phyloP scores from a whole-genome alignment of 2,329 filamentous ascomycete genomes.

The Microsporum audouinii region DNA sequence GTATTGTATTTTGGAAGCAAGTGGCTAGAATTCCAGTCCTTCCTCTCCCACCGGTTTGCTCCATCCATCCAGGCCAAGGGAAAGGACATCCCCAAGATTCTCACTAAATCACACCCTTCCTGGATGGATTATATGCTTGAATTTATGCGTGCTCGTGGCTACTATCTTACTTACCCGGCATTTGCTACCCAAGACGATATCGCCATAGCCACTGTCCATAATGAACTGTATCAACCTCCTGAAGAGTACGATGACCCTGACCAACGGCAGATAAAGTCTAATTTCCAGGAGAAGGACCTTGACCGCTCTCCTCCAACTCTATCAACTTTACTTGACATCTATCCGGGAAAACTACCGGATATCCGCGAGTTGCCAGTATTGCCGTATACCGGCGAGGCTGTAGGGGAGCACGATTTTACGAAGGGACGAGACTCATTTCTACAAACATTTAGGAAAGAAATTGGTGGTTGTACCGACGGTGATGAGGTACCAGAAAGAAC shows the following conservation, averaged over 20 bases:
- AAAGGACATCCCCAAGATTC: slow-evolving; percentile 36
- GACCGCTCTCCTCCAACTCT: slow-evolving; percentile 29
- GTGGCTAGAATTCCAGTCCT: slow-evolving; percentile 77
- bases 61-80: slow-evolving; percentile 13
- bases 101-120: slow-evolving; percentile 58
- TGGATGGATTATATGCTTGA: slow-evolving; percentile 72
- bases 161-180: slow-evolving; percentile 68
- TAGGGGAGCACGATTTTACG: slow-evolving; percentile 27
- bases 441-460: slow-evolving; percentile 46
- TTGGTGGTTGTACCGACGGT: slow-evolving; percentile 53
- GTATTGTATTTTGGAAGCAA: slow-evolving; percentile 71
- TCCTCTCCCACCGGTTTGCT: slow-evolving; percentile 54
- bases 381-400: slow-evolving; percentile 50
- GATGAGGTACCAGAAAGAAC: slow-evolving; percentile 23
- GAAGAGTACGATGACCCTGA: slow-evolving; percentile 47
- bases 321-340: slow-evolving; percentile 37
- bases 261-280: not conserved
- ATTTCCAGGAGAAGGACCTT: slow-evolving; percentile 19
- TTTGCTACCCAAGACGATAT: slow-evolving; percentile 35
- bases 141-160: slow-evolving; percentile 63
- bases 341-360: slow-evolving; percentile 41
- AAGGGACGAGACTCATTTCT: slow-evolving; percentile 43
- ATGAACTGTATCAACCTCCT: slow-evolving; percentile 59
- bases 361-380: slow-evolving; percentile 47
- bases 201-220: slow-evolving; percentile 61